These are phyloP conservation scores for Fomitopsis betulina DNA, from an alignment of 1,284 basidiomycete species.

Conservation along the genomic window DNA sequence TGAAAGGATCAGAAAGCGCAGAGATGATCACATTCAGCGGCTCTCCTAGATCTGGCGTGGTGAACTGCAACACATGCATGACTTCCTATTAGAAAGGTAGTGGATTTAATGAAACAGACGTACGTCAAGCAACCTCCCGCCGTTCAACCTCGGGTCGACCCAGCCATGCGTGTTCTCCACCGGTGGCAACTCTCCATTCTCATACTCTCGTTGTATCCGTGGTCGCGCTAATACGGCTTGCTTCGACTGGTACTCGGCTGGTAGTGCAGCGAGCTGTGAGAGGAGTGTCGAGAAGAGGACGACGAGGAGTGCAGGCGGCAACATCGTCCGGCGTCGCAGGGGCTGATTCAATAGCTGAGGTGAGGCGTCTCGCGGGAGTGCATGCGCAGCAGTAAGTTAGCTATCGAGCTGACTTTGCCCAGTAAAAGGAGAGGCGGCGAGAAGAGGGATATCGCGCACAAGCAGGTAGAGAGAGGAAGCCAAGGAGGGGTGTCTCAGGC, in stretches of 20 bases:
- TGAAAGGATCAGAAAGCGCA: slow-evolving; percentile 38
- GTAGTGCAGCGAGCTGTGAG: neutral
- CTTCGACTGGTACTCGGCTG: neutral
- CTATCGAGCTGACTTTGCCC: neutral
- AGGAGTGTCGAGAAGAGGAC: neutral
- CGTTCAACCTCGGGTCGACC: slow-evolving; percentile 65
- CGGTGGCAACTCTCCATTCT: slow-evolving; percentile 26
- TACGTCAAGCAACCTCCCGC: slow-evolving; percentile 53
- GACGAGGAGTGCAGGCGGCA: neutral
- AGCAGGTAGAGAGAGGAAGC: neutral
- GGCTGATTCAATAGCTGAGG: neutral
- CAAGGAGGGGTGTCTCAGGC: neutral
- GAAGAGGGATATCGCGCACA: neutral
- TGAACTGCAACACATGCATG: slow-evolving; percentile 41
- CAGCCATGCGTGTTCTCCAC: slow-evolving; percentile 41
- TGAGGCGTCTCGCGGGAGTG: neutral
- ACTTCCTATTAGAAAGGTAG: neutral
- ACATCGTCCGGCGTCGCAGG: neutral
- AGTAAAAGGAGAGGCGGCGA: neutral
- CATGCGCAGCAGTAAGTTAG: neutral
- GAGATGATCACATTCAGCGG: slow-evolving; percentile 45
- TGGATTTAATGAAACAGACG: slow-evolving; percentile 1
- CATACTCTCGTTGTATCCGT: slow-evolving; percentile 15
- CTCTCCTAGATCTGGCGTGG: slow-evolving; percentile 43
- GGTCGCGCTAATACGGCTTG: neutral